Evolutionary conservation across 192 early-diverging fungal species (phyloP).

Genomic region (Neocallimastix lanati): DNA sequence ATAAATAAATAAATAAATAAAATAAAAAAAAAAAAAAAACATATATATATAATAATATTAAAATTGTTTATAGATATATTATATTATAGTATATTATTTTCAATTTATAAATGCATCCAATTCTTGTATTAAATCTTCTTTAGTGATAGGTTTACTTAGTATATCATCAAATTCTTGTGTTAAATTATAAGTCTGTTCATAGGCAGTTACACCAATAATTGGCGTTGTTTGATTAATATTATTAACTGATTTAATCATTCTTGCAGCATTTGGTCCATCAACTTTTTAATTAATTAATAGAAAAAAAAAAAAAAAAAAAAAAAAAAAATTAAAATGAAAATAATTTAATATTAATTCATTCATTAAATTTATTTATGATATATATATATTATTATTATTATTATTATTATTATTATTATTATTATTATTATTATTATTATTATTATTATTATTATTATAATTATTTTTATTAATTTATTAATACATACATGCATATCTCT

Average conservation of each 20-base stretch:
- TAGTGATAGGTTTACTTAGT: constrained; percentile 53
- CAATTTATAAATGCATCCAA: not conserved
- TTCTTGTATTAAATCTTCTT: constrained; percentile 15
- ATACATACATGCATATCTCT: constrained; percentile 29
- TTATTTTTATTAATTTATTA: not conserved
- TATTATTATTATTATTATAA: no score
- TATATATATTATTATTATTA: no score
- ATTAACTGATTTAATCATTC: constrained; percentile 87
- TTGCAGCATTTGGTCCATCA: constrained; percentile 72
- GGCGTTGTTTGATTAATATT: constrained; percentile 72
- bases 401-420: no score
- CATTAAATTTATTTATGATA: no score
- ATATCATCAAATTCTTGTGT: constrained; percentile 44
- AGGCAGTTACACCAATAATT: constrained; percentile 64
- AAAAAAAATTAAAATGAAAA: no score
- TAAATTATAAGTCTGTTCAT: constrained; percentile 29
- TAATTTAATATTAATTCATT: no score
- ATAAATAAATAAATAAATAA: no score
- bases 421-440: no score
- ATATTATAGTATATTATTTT: not conserved
- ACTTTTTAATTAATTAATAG: constrained; percentile 33
- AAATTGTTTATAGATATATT: no score
- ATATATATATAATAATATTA: no score
- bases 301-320: no score
- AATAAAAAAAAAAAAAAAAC: no score